Evolutionary conservation across 202 grass and related monocot species (phyloP).

Genomic region (Tripidium arundinaceum): DNA sequence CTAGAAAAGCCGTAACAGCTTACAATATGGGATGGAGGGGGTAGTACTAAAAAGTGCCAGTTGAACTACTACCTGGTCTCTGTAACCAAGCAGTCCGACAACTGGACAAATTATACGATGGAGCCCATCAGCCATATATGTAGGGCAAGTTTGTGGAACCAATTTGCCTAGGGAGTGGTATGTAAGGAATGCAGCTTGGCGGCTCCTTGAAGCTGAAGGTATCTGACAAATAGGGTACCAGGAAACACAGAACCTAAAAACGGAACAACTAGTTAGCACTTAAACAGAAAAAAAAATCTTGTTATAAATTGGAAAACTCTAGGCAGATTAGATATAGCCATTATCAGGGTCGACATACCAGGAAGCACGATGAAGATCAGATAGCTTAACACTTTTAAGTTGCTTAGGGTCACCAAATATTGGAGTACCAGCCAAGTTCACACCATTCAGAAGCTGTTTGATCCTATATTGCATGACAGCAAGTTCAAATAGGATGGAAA

Average conservation of each 20-base stretch:
- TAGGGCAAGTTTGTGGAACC: slow-evolving; percentile 10
- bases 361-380: slow-evolving; percentile 46
- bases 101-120: slow-evolving; percentile 27
- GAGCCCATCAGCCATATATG: background rate
- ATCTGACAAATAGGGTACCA: slow-evolving; percentile 35
- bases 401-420: slow-evolving; percentile 35
- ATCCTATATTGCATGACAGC: slow-evolving; percentile 31
- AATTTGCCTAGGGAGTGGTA: slow-evolving; percentile 47
- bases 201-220: background rate
- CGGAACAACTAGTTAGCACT: background rate
- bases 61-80: slow-evolving; percentile 29
- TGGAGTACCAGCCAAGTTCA: background rate
- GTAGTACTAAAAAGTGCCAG: background rate
- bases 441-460: slow-evolving; percentile 18
- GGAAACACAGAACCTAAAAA: slow-evolving; percentile 43
- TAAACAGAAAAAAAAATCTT: background rate
- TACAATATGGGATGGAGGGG: too few relatives aligned
- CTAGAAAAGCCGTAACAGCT: too few relatives aligned
- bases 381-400: slow-evolving; percentile 31
- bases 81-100: slow-evolving; percentile 36
- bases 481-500: background rate
- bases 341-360: slow-evolving; percentile 6
- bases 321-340: background rate
- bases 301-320: background rate
- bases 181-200: slow-evolving; percentile 35